phyloP scores from a whole-genome alignment of 306 rosid species.

The Quercus rubra region DNA sequence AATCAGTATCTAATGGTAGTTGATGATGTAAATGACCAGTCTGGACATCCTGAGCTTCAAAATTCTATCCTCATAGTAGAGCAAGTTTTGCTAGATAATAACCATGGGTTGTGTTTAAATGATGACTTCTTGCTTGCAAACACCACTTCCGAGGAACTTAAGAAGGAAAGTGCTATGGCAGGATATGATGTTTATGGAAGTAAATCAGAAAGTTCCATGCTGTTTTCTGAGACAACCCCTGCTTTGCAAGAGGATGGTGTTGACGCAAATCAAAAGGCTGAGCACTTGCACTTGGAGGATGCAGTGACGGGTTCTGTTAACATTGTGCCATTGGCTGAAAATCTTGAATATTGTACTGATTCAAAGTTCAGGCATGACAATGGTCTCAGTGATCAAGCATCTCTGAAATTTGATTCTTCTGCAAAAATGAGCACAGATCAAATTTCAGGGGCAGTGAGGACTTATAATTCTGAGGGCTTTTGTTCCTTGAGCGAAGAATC shows the following conservation, averaged over 20 bases:
- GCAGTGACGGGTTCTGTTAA: slow-evolving; percentile 18
- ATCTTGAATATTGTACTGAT: slow-evolving; percentile 15
- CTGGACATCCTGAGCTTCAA: slow-evolving; percentile 32
- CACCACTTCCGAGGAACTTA: slow-evolving; percentile 32
- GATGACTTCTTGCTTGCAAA: slow-evolving; percentile 24
- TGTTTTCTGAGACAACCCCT: slow-evolving; percentile 21
- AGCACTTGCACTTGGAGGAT: slow-evolving; percentile 18
- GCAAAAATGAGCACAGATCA: slow-evolving; percentile 21
- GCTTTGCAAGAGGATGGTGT: slow-evolving; percentile 20
- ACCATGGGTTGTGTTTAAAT: slow-evolving; percentile 19
- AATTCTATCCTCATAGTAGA: slow-evolving; percentile 19
- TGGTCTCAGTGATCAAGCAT: slow-evolving; percentile 10
- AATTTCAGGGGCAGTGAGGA: slow-evolving; percentile 10
- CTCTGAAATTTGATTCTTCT: slow-evolving; percentile 21
- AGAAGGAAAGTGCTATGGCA: slow-evolving; percentile 22
- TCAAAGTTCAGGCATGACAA: slow-evolving; percentile 4
- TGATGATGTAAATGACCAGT: slow-evolving; percentile 22
- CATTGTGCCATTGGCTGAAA: slow-evolving; percentile 27
- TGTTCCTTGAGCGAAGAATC: slow-evolving; percentile 25
- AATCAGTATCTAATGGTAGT: slow-evolving; percentile 14
- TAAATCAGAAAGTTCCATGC: slow-evolving; percentile 19
- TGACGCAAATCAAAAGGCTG: slow-evolving; percentile 27
- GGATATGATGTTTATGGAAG: slow-evolving; percentile 9
- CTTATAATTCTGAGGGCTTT: slow-evolving; percentile 23
- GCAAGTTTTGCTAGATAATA: slow-evolving; percentile 16